Conservation (phyloP, 2,329 filamentous ascomycete genomes). For the Neonectria punicea region DNA sequence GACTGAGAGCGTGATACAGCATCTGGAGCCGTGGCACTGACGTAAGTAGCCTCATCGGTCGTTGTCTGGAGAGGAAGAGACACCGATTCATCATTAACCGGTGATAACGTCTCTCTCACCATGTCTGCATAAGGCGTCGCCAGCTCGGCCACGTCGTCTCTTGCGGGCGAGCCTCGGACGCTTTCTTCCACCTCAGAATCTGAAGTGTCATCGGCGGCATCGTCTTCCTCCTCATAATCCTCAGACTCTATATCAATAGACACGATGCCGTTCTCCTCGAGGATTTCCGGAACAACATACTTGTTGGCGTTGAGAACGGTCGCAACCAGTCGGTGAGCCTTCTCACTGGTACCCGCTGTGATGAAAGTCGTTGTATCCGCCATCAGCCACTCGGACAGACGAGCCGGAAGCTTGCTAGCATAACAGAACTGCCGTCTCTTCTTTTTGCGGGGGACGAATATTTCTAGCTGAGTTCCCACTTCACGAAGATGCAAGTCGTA, state of each 20-base stretch:
- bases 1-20: neutral
- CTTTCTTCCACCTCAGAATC: neutral
- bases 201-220: neutral
- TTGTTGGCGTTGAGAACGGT: neutral
- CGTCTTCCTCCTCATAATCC: neutral
- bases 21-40: neutral
- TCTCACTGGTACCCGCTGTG: neutral
- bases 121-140: neutral
- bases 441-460: conserved; percentile 13
- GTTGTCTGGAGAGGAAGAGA: neutral
- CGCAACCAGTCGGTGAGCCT: conserved; percentile 1
- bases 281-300: neutral
- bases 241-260: neutral
- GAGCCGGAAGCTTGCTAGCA: conserved; percentile 9
- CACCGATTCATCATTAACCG: neutral
- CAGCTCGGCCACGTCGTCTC: neutral
- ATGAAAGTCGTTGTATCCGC: neutral
- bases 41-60: neutral
- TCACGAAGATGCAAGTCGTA: conserved; percentile 13
- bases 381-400: conserved; percentile 20
- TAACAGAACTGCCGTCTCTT: conserved; percentile 13
- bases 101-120: neutral
- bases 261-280: neutral
- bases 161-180: neutral
- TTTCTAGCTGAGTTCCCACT: neutral